phyloP scores from a whole-genome alignment of 129 eudicot species.

The Pseudognaphalium luteoalbum region DNA sequence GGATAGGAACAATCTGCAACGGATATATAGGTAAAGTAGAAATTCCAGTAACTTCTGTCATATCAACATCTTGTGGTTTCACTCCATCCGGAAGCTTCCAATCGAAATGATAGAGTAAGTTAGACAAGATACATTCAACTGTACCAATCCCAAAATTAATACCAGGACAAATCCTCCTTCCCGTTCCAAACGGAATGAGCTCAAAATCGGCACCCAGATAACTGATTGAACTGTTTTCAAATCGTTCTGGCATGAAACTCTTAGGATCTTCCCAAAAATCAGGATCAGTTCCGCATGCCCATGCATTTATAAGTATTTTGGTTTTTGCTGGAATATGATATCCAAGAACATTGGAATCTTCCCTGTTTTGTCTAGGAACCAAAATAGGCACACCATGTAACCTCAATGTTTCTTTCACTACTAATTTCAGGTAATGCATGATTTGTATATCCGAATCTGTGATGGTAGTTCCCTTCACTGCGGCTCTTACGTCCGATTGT shows the following conservation, averaged over 20 bases:
- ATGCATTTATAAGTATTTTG: constrained; percentile 33
- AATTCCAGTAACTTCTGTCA: constrained; percentile 20
- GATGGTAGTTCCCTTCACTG: background rate
- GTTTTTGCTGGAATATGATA: constrained; percentile 40
- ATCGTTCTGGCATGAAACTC: constrained; percentile 43
- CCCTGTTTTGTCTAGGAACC: constrained; percentile 37
- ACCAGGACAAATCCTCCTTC: constrained; percentile 42
- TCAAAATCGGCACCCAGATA: constrained; percentile 38
- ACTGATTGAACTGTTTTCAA: constrained; percentile 24
- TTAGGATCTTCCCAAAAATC: constrained; percentile 35
- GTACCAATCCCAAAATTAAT: constrained; percentile 26
- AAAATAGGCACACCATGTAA: constrained; percentile 46
- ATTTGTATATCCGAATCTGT: constrained; percentile 33
- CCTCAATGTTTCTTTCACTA: constrained; percentile 46
- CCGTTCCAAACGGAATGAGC: constrained; percentile 39
- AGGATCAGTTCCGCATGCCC: constrained; percentile 45
- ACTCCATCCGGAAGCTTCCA: constrained; percentile 19
- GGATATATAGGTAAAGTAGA: constrained; percentile 19
- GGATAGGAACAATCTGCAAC: constrained; percentile 12
- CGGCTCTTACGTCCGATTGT: constrained; percentile 46
- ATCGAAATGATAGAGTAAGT: constrained; percentile 31
- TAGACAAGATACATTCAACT: constrained; percentile 33
- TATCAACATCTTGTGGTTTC: constrained; percentile 22
- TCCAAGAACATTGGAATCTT: constrained; percentile 34
- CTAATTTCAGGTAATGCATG: constrained; percentile 26